These are phyloP conservation scores for Amanita phalloides DNA, from an alignment of 768 basidiomycete species.

Conservation along the genomic window DNA sequence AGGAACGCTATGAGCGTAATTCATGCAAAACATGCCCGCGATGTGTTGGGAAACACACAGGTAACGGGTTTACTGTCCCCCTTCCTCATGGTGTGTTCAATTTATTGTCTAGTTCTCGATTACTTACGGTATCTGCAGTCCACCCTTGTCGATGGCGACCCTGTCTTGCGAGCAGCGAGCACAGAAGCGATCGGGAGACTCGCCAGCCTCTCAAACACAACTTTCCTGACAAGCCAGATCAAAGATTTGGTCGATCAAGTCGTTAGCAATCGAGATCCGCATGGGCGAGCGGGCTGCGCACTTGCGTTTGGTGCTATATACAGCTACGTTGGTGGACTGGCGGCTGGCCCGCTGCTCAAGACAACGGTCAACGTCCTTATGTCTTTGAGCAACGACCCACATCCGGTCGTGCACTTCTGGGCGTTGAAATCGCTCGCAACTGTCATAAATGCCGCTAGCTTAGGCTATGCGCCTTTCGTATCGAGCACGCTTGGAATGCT, in stretches of 20 bases:
- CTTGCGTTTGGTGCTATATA: constrained; percentile 90
- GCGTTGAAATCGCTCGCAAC: constrained; percentile 75
- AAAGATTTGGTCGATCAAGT: constrained; percentile 90
- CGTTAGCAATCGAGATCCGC: constrained; percentile 88
- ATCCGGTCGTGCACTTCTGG: constrained; percentile 94
- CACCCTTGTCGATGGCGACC: constrained; percentile 71
- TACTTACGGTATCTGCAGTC: constrained; percentile 33
- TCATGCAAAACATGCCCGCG: constrained; percentile 47
- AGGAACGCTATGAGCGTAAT: constrained; percentile 37
- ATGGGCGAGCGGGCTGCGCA: constrained; percentile 88
- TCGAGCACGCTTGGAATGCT: constrained; percentile 83
- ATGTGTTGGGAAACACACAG: constrained; percentile 56
- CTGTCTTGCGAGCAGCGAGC: constrained; percentile 61
- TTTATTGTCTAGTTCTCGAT: not conserved
- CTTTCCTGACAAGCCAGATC: constrained; percentile 77
- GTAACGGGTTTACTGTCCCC: constrained; percentile 51
- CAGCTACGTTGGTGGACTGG: constrained; percentile 85
- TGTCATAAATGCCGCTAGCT: constrained; percentile 85
- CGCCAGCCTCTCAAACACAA: constrained; percentile 71
- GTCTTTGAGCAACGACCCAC: constrained; percentile 92
- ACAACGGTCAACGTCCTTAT: constrained; percentile 92
- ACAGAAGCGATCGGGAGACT: constrained; percentile 88
- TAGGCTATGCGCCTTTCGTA: constrained; percentile 86
- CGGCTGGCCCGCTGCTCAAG: constrained; percentile 88
- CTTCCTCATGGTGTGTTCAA: constrained; percentile 61